Evolutionary conservation across 805 yeast genomes (phyloP), one percentile per base, ranked within the genome.

Genomic region (Yamadazyma philogaea): DNA sequence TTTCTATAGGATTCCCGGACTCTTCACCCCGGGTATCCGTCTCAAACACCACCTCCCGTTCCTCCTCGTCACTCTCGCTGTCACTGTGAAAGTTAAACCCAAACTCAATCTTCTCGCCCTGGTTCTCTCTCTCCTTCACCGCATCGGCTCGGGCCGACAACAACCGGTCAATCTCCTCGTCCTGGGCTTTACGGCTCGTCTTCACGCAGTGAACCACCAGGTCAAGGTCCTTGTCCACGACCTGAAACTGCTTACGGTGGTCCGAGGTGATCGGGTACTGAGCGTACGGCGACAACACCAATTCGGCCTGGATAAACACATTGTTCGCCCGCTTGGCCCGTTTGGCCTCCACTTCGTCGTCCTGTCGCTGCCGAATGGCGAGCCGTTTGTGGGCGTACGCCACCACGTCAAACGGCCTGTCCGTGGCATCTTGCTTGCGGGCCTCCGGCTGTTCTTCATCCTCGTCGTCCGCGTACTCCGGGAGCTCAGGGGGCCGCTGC

Each of bases 311-410:
- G 52, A 69, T 55, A 47, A 54, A 69, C 3, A 67, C 50, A 43
- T 68, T 68, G 5, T 47, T 39, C 10, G 53, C 52, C 21, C 74
- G 44, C 14, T 49, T 43, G 12, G 46, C 37, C n/a, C 55, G 44
- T 34, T 53, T 55, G 3, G 45, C 39, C 17, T 50, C 53, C 12
- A 57, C 35, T 10, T 49, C 51, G 14, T 53, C 43, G 43, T 55
- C 70, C 16, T 52, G 45, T 48, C 55, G 59, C 39, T 55, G 66
- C 47, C 60, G 52, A 3, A 77, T 59, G 7, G 54, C 57, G 14
- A 70, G 48, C 40, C 87, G 64, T 30, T 70, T 70, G 17, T 66
- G 59, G 0, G 87, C 81, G 56, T 80, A 81, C 31, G 65, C 78
- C 11, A 70, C 77, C 30, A 85, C 69, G 59, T 84, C 82, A 47